phyloP scores from a whole-genome alignment of 305 asterid species.

The Striga hermonthica region DNA sequence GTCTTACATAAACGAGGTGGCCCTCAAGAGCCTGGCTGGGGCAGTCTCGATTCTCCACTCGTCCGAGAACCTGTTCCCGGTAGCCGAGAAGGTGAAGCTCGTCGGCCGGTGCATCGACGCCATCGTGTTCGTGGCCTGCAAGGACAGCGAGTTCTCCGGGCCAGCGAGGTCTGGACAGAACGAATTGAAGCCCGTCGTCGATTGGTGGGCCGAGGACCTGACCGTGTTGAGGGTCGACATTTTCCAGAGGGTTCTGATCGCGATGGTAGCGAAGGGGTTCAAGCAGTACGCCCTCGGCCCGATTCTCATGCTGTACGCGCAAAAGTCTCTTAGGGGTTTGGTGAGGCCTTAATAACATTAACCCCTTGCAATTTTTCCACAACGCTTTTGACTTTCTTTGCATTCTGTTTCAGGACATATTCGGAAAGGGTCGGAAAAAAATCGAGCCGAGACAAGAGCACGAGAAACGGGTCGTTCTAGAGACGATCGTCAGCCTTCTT shows the following conservation, averaged over 20 bases:
- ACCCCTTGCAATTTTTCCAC: slow-evolving; percentile 7
- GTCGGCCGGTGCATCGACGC: slow-evolving; percentile 70
- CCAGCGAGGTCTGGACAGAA: slow-evolving; percentile 33
- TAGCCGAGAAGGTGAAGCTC: slow-evolving; percentile 68
- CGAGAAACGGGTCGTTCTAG: slow-evolving; percentile 74
- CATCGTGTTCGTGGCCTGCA: slow-evolving; percentile 57
- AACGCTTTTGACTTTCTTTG: neutral
- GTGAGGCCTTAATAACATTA: slow-evolving; percentile 59
- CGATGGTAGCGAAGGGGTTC: slow-evolving; percentile 77
- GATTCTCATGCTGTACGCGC: slow-evolving; percentile 72
- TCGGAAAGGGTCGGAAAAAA: slow-evolving; percentile 69
- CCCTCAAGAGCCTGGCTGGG: slow-evolving; percentile 63
- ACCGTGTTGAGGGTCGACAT: slow-evolving; percentile 63
- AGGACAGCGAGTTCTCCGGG: slow-evolving; percentile 52
- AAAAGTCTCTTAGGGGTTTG: slow-evolving; percentile 86
- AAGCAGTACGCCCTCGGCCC: slow-evolving; percentile 70
- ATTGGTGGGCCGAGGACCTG: slow-evolving; percentile 92
- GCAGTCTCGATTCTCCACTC: slow-evolving; percentile 64
- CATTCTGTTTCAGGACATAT: slow-evolving; percentile 55
- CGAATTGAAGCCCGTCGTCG: slow-evolving; percentile 42
- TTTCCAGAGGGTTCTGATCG: slow-evolving; percentile 70
- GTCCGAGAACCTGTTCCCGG: slow-evolving; percentile 56
- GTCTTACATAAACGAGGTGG: slow-evolving; percentile 65
- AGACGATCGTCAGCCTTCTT: slow-evolving; percentile 80
- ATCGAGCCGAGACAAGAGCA: slow-evolving; percentile 68